Percentiles rank a stretch among this genome's conserved stretches.
Conservation (phyloP, 768 basidiomycete species). For the Obba rivulosa region DNA sequence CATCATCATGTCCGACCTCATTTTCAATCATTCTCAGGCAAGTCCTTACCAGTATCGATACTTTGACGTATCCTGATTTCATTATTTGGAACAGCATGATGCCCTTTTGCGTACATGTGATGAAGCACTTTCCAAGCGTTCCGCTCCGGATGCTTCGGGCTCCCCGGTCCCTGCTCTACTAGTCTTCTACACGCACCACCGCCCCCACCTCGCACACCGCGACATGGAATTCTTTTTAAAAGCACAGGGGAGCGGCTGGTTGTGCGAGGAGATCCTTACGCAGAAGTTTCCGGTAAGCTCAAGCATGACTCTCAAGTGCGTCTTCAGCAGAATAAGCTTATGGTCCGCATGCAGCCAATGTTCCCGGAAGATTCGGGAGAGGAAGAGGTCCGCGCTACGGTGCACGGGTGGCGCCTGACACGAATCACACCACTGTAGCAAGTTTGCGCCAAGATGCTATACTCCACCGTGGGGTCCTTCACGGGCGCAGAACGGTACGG, state of each 20-base stretch:
- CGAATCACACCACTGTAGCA: constrained; percentile 12
- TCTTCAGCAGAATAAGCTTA: neutral
- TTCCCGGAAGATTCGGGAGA: constrained; percentile 85
- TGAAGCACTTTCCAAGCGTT: constrained; percentile 17
- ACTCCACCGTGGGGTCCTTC: no score
- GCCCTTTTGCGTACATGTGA: constrained; percentile 76
- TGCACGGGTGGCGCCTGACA: constrained; percentile 76
- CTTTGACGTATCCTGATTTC: constrained; percentile 4
- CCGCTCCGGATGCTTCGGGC: neutral
- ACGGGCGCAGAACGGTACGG: no score
- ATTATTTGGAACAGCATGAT: constrained; percentile 51
- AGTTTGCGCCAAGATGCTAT: no score
- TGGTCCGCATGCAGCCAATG: constrained; percentile 57
- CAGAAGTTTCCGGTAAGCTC: constrained; percentile 52
- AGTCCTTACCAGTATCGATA: constrained; percentile 4
- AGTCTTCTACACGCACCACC: constrained; percentile 87
- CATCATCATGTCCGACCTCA: constrained; percentile 85
- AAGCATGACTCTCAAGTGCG: neutral
- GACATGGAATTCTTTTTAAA: constrained; percentile 80
- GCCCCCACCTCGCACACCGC: constrained; percentile 74
- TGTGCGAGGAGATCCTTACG: constrained; percentile 61
- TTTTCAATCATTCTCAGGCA: constrained; percentile 94
- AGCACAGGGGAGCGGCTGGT: constrained; percentile 63
- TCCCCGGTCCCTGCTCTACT: constrained; percentile 43
- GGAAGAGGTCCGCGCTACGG: constrained; percentile 68